A percentile compares a stretch with the other conserved stretches of the same genome.
Conservation (phyloP, 306 rosid species). For the Canavalia gladiata region DNA sequence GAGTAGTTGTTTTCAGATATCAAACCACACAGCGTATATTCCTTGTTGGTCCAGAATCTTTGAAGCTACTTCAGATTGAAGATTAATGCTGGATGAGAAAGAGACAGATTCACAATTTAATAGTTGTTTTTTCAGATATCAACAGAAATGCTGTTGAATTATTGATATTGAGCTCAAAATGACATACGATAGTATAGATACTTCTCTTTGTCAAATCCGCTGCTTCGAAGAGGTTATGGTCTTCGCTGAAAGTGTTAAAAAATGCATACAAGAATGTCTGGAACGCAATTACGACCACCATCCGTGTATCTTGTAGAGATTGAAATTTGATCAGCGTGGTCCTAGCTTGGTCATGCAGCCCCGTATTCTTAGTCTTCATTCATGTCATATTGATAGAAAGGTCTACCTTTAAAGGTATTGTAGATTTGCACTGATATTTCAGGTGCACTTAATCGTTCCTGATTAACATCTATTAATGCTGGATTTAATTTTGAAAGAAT, state of each 20-base stretch:
- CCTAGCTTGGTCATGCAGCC: background rate
- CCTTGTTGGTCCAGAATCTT: slow-evolving; percentile 82
- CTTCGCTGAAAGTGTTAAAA: slow-evolving; percentile 20
- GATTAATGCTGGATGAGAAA: slow-evolving; percentile 58
- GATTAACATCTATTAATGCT: background rate
- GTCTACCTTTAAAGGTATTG: background rate
- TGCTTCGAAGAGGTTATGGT: slow-evolving; percentile 29
- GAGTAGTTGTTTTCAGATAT: slow-evolving; percentile 89
- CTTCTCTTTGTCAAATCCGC: slow-evolving; percentile 10
- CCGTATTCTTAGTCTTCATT: background rate
- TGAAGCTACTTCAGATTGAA: slow-evolving; percentile 68
- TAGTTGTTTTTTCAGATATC: slow-evolving; percentile 33
- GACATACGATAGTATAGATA: background rate
- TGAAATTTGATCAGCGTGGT: slow-evolving; percentile 1
- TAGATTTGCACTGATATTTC: background rate
- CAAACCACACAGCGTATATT: slow-evolving; percentile 69
- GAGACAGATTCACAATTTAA: slow-evolving; percentile 1
- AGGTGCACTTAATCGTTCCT: background rate
- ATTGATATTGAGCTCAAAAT: slow-evolving; percentile 39
- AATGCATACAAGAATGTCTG: slow-evolving; percentile 35
- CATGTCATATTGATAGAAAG: slow-evolving; percentile 10
- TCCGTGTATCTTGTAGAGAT: slow-evolving; percentile 26
- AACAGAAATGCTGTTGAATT: slow-evolving; percentile 19
- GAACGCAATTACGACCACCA: slow-evolving; percentile 31
- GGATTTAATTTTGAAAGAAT: background rate